Evolutionary conservation across 805 yeast genomes (phyloP).

Genomic region (Schizosaccharomyces lindneri): DNA sequence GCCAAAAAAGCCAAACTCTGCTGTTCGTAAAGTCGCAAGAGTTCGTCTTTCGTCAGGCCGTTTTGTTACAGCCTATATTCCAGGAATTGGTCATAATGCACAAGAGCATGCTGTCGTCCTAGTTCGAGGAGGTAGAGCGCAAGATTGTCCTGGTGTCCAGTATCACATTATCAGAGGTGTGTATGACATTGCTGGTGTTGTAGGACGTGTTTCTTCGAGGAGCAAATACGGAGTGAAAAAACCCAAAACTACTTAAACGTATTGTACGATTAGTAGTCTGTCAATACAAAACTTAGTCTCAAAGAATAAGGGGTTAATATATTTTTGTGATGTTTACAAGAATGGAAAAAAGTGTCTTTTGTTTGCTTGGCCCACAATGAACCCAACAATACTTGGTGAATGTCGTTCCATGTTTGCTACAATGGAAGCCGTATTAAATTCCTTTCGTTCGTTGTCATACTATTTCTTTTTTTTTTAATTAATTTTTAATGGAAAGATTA

Average conservation of each 20-base stretch:
- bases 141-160: constrained; percentile 94
- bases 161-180: constrained; percentile 75
- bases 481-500: no score
- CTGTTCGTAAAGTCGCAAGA: constrained; percentile 89
- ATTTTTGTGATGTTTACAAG: no score
- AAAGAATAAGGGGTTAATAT: no score
- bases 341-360: no score
- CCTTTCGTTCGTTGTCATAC: no score
- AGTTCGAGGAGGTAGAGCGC: constrained; percentile 95
- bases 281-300: no score
- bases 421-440: no score
- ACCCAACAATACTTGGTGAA: no score
- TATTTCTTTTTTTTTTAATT: no score
- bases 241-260: background rate
- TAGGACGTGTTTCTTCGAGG: constrained; percentile 70
- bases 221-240: constrained; percentile 77
- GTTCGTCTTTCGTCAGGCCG: constrained; percentile 79
- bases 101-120: constrained; percentile 93
- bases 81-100: constrained; percentile 93
- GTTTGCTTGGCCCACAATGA: no score
- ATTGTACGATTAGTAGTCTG: no score
- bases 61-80: constrained; percentile 74
- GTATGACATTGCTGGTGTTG: constrained; percentile 55
- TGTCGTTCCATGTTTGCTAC: no score
- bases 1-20: constrained; percentile 96